Conservation (phyloP, 352 stramenopile genomes). For the Globisporangium nunn region DNA sequence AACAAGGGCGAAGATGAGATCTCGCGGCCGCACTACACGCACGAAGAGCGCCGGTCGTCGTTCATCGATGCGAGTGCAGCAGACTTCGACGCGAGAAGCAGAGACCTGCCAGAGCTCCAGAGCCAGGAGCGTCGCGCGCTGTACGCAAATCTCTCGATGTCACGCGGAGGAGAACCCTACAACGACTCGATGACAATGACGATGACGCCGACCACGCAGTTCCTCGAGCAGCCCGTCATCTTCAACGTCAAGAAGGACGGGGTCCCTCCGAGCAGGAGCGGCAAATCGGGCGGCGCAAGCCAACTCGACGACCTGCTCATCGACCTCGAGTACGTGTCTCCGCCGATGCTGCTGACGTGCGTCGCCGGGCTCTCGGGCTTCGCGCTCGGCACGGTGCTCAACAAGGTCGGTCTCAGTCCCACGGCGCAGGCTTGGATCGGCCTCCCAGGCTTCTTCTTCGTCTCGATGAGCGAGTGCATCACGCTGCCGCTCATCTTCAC, state of each 20-base stretch:
- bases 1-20: background rate
- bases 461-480: constrained; percentile 38
- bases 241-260: constrained; percentile 33
- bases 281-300: background rate
- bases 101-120: background rate
- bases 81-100: constrained; percentile 2
- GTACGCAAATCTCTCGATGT: constrained; percentile 10
- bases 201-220: constrained; percentile 46
- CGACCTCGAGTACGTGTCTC: constrained; percentile 41
- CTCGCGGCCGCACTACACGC: background rate
- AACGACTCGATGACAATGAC: constrained; percentile 42
- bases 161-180: constrained; percentile 1
- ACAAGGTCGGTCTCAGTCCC: constrained; percentile 13
- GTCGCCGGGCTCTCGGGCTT: constrained; percentile 30
- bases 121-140: constrained; percentile 2
- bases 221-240: constrained; percentile 38
- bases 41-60: constrained; percentile 3
- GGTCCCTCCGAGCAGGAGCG: constrained; percentile 4
- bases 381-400: constrained; percentile 27
- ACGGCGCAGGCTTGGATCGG: constrained; percentile 35
- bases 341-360: constrained; percentile 29
- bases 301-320: constrained; percentile 39
- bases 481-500: constrained; percentile 65
- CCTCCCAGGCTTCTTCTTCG: constrained; percentile 25
- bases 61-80: constrained; percentile 5